phyloP scores from a whole-genome alignment of 2,329 filamentous ascomycete species.

The Ceratocystis harringtonii region DNA sequence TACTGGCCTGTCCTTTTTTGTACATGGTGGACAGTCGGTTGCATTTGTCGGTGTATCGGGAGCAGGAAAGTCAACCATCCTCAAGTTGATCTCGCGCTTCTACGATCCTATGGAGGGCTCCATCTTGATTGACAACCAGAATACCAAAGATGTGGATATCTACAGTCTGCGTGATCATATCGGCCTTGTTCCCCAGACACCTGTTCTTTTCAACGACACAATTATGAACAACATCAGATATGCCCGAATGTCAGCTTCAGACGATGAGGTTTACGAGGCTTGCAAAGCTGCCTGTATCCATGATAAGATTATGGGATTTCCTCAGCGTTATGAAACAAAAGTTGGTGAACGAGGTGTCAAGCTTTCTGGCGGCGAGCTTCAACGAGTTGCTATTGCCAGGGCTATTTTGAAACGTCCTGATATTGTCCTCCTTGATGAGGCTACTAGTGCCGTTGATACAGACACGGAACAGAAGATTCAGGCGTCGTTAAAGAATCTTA shows the following conservation, averaged over 20 bases:
- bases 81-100: constrained; percentile 44
- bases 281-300: constrained; percentile 42
- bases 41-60: constrained; percentile 47
- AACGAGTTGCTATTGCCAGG: constrained; percentile 53
- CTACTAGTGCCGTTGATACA: constrained; percentile 62
- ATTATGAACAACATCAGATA: constrained; percentile 46
- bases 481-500: constrained; percentile 42
- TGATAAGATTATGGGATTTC: constrained; percentile 41
- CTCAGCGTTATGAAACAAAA: constrained; percentile 36
- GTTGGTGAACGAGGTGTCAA: constrained; percentile 41
- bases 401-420: constrained; percentile 60
- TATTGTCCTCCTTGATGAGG: constrained; percentile 64
- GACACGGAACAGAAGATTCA: constrained; percentile 55
- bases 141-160: constrained; percentile 39
- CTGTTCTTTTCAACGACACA: constrained; percentile 42
- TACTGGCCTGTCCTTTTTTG: constrained; percentile 37
- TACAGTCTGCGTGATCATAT: constrained; percentile 38
- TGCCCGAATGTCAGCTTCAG: constrained; percentile 37
- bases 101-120: constrained; percentile 40
- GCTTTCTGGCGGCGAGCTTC: constrained; percentile 51
- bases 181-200: constrained; percentile 41
- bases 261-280: constrained; percentile 40
- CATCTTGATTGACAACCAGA: constrained; percentile 41
- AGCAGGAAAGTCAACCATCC: constrained; percentile 42
- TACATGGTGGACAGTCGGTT: constrained; percentile 37